Base-by-base conservation (phyloP, 1,139 yeast genomes). In the Debaryomycetaceae sp. region DNA sequence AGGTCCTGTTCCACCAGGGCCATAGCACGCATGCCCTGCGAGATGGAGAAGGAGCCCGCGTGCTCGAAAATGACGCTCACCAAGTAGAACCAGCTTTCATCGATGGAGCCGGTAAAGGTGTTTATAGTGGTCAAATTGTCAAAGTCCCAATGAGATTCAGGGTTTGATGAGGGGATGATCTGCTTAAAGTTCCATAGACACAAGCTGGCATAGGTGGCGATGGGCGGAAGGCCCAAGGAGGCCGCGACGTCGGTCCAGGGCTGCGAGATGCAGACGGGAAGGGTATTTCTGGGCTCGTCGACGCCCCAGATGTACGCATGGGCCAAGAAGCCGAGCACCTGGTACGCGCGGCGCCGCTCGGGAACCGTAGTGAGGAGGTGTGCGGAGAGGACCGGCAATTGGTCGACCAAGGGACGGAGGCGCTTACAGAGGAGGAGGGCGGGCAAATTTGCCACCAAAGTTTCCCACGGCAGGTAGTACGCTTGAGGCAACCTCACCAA, bases 261-360 rank as follows among this genome's bases (percentile, higher is more conserved):
- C 29, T 61, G 55, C 1, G 95, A 77, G 16, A 87, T 48, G 36
- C 73, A 73, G 27, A 49, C 55, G 0, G 96, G 96, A 13, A 87
- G 50, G 30, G 54, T 63, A 38, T 79, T 78, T n/a, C 60, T 51
- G 5, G 95, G 81, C 25, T 64, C 68, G 26, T 75, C 77, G 19
- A 73, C 72, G 3, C 79, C 77, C 97, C 97, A 87, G 15, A 87
- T 76, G 47, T 87, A 87, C 1, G 92, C 94, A 51, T 87, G 95
- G 5, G 83, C 71, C 32, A 87, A 52, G 44, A 86, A 86, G 8
- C 90, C 77, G 19, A 87, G 60, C 3, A 83, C 61, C 14, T 80
- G 75, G 51, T 81, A 82, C 0, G 95, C 95, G 39, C 96, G 66
- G 46, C 93, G 69, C 48, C 68, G 64, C 40, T 85, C 77, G 14